Evolutionary conservation across 257 asterid genomes (phyloP).

Genomic region (Dorcoceras hygrometricum): DNA sequence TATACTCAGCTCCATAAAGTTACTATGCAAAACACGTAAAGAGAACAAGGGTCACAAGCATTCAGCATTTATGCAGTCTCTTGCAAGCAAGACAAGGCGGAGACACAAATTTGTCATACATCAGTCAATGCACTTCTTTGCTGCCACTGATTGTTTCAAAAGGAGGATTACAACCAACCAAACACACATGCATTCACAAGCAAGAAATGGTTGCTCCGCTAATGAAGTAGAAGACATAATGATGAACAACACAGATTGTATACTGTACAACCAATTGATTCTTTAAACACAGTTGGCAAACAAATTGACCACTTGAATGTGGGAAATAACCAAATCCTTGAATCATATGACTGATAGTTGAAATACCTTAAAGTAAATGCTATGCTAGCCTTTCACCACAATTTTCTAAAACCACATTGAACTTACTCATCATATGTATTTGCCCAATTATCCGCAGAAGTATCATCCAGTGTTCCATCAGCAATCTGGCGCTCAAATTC

Average conservation of each 20-base stretch:
- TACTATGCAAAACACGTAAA: slow-evolving; percentile 10
- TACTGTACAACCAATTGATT: neutral
- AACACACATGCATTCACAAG: slow-evolving; percentile 12
- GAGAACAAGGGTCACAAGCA: neutral
- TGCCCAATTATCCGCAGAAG: slow-evolving; percentile 86
- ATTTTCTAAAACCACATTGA: slow-evolving; percentile 13
- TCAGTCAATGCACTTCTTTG: neutral
- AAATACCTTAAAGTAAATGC: neutral
- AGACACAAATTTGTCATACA: neutral
- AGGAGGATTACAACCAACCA: slow-evolving; percentile 1
- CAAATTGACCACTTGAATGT: slow-evolving; percentile 13
- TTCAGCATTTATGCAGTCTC: neutral
- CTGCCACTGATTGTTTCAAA: neutral
- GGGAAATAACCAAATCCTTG: slow-evolving; percentile 3
- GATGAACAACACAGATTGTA: too few species aligned
- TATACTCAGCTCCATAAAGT: slow-evolving; percentile 8
- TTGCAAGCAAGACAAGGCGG: neutral
- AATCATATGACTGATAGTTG: neutral
- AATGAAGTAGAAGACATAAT: slow-evolving; percentile 1
- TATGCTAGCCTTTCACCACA: slow-evolving; percentile 3
- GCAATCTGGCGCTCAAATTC: slow-evolving; percentile 93
- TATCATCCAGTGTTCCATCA: slow-evolving; percentile 73
- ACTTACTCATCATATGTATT: slow-evolving; percentile 95
- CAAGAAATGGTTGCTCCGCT: neutral
- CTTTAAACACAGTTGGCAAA: too few species aligned